Evolutionary conservation across 2,329 filamentous ascomycete genomes (phyloP), one percentile per base, ranked within the genome.

Genomic region (Thermothelomyces thermophilus): DNA sequence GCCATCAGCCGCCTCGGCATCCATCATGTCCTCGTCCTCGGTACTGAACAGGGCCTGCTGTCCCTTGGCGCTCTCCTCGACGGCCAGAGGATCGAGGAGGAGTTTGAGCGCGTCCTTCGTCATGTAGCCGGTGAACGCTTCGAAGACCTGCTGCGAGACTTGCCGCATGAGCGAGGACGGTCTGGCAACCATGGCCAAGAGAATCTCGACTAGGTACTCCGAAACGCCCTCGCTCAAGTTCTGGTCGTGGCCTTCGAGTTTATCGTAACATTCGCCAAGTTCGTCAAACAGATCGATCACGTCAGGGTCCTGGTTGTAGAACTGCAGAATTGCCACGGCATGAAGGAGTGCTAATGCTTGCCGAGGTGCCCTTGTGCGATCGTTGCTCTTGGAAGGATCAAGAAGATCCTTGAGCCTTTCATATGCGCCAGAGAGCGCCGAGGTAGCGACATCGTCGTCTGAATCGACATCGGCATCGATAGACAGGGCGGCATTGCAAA

Each of bases 251-350:
- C 75, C 73, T 53, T 80, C 76, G 43, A 86, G 73, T 61, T 82
- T 83, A 37, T 86, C 76, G 52, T 84, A 85, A 64, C 86, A 90
- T 52, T 84, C 74, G 57, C 85, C 79, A n/a, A 96, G 74, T 59
- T 96, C 91, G 47, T 86, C 80, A 8, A 96, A 72, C 54, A 93
- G 84, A 42, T 85, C 83, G 19, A 95, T 78, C 0, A 90, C 87
- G 63, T 97, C 93, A 0, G 86, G 76, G 52, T 95, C 90, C 20
- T 89, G 87, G 61, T 91, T 90, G 70, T 95, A 95, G 8, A 95
- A 76, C 65, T 96, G 89, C 48, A 97, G 75, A 13, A 96, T 79
- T 0, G 89, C 86, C 46, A 96, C 77, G 0, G 88, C 84, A 64
- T 95, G 89, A 1, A 97, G 76, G 31, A 96, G 75, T 17, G 85